A percentile compares a stretch with the other conserved stretches of the same genome.
Evolutionary conservation across 2,329 filamentous ascomycete species (phyloP).

Genomic region (Phialophora tarda): DNA sequence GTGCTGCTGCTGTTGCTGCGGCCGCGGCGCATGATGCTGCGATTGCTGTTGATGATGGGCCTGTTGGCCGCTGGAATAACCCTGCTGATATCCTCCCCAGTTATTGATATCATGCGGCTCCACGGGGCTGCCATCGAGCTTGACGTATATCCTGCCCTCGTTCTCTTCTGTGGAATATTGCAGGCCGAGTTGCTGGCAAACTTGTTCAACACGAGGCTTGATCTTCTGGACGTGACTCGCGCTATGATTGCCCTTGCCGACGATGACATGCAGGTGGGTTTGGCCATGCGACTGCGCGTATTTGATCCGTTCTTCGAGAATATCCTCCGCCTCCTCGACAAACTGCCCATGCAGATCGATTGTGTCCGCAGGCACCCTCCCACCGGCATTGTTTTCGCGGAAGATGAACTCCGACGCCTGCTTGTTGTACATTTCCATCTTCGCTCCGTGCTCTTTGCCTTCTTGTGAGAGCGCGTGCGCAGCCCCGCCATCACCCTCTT

Average conservation of each 20-base stretch:
- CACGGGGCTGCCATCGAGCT: slow-evolving; percentile 75
- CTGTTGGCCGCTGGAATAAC: slow-evolving; percentile 44
- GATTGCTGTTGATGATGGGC: slow-evolving; percentile 42
- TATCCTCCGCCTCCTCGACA: slow-evolving; percentile 91
- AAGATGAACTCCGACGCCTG: slow-evolving; percentile 95
- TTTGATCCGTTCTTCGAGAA: slow-evolving; percentile 82
- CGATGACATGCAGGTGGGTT: slow-evolving; percentile 88
- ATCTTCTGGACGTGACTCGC: slow-evolving; percentile 84
- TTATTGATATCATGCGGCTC: slow-evolving; percentile 41
- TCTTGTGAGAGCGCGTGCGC: slow-evolving; percentile 85
- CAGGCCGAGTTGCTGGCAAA: slow-evolving; percentile 82
- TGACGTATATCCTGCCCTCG: slow-evolving; percentile 84
- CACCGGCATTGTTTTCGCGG: slow-evolving; percentile 85
- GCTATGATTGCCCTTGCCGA: slow-evolving; percentile 92
- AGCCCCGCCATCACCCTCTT: slow-evolving; percentile 77
- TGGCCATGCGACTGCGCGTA: slow-evolving; percentile 76
- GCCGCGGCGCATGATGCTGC: slow-evolving; percentile 51
- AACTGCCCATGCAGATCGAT: slow-evolving; percentile 95
- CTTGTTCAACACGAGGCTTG: slow-evolving; percentile 88
- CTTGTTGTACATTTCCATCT: slow-evolving; percentile 87
- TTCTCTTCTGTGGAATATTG: slow-evolving; percentile 87
- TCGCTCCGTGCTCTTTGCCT: slow-evolving; percentile 79
- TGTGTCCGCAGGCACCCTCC: slow-evolving; percentile 75
- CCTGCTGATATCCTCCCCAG: slow-evolving; percentile 47
- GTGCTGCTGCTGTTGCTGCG: slow-evolving; percentile 42